Evolutionary conservation across 345 rosid genomes (phyloP), one percentile per base, ranked within the genome.

Genomic region (Moricandia moricandioides): DNA sequence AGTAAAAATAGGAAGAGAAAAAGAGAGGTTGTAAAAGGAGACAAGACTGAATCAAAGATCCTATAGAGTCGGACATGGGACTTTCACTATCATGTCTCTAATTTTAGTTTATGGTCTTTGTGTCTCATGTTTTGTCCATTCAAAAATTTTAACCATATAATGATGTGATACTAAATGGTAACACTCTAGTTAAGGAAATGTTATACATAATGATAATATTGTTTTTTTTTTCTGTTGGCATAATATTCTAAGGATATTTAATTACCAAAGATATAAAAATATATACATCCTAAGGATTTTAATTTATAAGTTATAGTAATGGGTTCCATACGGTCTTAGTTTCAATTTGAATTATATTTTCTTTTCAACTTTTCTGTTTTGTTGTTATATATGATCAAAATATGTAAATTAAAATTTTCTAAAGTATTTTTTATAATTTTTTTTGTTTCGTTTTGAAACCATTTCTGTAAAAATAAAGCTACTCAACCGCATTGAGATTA

Each of bases 1-100:
- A 71, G 69, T 71, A 18, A 60, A 54, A 58, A 78, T 45, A 67
- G 24, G 60, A 62, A 34, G 55, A 55, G 67, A 71, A 67, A 30
- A 63, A 45, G 58, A 77, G 68, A 70, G 88, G 86, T 83, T 77
- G 73, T 70, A 82, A 85, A 79, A 21, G 1, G 69, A 81, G 47
- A 75, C 51, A 82, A 64, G 84, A 83, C 83, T 79, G 72, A 59
- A 71, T 81, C 83, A 71, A 80, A 75, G 94, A 89, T 91, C 92
- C 97, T 60, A 61, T 30, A 26, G 76, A 81, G 81, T 80, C 66
- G 94, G 91, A 67, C 71, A 37, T 72, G 80, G 82, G 73, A 72
- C 73, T 66, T 78, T 67, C 77, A 72, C 14, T 65, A 57, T 70
- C 62, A 31, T 30, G 39, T 65, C 69, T 72, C 77, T 78, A 72